phyloP scores from a whole-genome alignment of 768 basidiomycete genomes.

The Xanthoconium purpureum region DNA sequence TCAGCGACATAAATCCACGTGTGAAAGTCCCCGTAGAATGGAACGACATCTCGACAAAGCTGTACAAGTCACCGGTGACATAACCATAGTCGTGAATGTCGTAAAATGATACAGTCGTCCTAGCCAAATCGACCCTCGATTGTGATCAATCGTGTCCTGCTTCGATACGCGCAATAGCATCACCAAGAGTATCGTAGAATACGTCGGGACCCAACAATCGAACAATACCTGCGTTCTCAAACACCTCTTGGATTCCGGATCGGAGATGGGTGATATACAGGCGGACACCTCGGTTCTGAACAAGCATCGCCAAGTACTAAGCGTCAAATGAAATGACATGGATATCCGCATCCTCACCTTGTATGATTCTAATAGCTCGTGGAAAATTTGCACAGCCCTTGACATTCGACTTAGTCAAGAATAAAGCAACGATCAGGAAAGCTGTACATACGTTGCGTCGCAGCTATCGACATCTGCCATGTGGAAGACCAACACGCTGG shows the following conservation, averaged over 20 bases:
- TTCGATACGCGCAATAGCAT: constrained; percentile 41
- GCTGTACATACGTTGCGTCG: constrained; percentile 77
- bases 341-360: constrained; percentile 40
- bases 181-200: constrained; percentile 43
- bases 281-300: constrained; percentile 42
- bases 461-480: constrained; percentile 87
- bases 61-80: background rate
- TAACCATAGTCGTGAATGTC: background rate
- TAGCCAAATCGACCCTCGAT: no score
- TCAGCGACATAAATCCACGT: background rate
- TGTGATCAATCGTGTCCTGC: constrained; percentile 9
- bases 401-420: constrained; percentile 5
- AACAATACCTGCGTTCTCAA: constrained; percentile 45
- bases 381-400: constrained; percentile 82
- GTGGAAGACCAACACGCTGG: constrained; percentile 84
- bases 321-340: background rate
- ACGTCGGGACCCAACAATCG: constrained; percentile 41
- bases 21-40: background rate
- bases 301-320: background rate
- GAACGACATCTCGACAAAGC: background rate
- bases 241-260: constrained; percentile 32
- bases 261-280: constrained; percentile 49
- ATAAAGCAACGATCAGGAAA: background rate
- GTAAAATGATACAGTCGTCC: background rate
- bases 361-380: constrained; percentile 77